These are phyloP conservation scores for Purshia tridentata DNA, from an alignment of 306 rosid genomes.

Conservation along the genomic window DNA sequence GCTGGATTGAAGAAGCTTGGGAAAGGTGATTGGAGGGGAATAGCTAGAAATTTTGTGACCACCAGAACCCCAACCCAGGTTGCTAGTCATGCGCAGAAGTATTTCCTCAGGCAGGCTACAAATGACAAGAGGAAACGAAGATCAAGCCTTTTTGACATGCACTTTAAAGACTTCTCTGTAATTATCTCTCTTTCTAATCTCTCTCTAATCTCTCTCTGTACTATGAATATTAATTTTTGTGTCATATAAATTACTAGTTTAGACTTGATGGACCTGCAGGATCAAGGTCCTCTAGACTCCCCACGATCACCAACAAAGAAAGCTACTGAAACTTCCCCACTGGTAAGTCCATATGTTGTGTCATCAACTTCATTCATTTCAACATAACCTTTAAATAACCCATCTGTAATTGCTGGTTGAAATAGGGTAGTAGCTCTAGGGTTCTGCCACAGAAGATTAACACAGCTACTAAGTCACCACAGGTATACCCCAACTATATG, in stretches of 20 bases:
- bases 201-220: too few species aligned
- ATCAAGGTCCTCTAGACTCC: constrained; percentile 14
- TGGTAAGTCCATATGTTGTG: too few species aligned
- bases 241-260: neutral
- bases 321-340: constrained; percentile 7
- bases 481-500: neutral
- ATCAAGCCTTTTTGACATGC: constrained; percentile 58
- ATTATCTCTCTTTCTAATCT: neutral
- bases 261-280: neutral
- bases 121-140: constrained; percentile 44
- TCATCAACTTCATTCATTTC: too few species aligned
- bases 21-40: constrained; percentile 69
- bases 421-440: constrained; percentile 7
- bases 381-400: too few species aligned
- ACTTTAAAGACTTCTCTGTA: constrained; percentile 14
- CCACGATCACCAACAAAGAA: neutral
- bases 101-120: constrained; percentile 42
- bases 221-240: neutral
- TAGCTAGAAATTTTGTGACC: constrained; percentile 46
- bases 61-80: constrained; percentile 60
- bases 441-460: neutral
- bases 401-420: too few species aligned
- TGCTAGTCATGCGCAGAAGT: constrained; percentile 77
- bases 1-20: constrained; percentile 48
- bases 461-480: neutral